A percentile compares a stretch with the other conserved stretches of the same genome.
Conservation (phyloP, 371 early-diverging fungal genomes). For the Coemansia sp. region DNA sequence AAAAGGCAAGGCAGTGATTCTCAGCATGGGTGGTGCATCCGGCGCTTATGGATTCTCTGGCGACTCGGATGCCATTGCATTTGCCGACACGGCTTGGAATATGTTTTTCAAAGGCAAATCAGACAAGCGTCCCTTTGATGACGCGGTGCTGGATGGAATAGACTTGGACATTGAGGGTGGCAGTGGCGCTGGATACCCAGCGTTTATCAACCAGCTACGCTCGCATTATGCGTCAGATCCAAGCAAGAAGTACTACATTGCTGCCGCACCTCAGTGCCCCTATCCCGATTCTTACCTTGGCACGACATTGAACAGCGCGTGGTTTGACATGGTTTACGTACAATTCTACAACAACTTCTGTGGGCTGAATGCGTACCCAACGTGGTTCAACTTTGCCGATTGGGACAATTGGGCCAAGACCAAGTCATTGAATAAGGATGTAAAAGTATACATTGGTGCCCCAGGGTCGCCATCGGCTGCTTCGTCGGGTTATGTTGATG, state of each 20-base stretch:
- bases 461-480: conserved; percentile 65
- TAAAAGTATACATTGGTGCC: conserved; percentile 61
- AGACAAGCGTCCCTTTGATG: conserved; percentile 63
- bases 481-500: conserved; percentile 60
- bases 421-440: conserved; percentile 60
- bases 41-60: conserved; percentile 61
- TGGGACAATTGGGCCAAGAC: conserved; percentile 72
- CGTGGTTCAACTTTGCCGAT: conserved; percentile 64
- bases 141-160: conserved; percentile 65
- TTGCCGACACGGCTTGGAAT: conserved; percentile 66
- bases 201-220: conserved; percentile 59
- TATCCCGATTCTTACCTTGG: conserved; percentile 66
- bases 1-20: conserved; percentile 61
- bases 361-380: conserved; percentile 55
- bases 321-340: conserved; percentile 67
- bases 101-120: conserved; percentile 58
- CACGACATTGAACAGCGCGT: conserved; percentile 55
- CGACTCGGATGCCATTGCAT: conserved; percentile 55
- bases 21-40: conserved; percentile 71
- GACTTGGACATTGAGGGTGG: conserved; percentile 76
- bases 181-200: conserved; percentile 56
- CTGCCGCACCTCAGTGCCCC: conserved; percentile 76
- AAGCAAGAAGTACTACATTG: conserved; percentile 59
- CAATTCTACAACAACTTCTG: conserved; percentile 79
- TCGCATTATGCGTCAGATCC: conserved; percentile 43